A percentile compares a stretch with the other conserved stretches of the same genome.
phyloP scores from a whole-genome alignment of 352 stramenopile genomes.

The Aphanomyces cochlioides region DNA sequence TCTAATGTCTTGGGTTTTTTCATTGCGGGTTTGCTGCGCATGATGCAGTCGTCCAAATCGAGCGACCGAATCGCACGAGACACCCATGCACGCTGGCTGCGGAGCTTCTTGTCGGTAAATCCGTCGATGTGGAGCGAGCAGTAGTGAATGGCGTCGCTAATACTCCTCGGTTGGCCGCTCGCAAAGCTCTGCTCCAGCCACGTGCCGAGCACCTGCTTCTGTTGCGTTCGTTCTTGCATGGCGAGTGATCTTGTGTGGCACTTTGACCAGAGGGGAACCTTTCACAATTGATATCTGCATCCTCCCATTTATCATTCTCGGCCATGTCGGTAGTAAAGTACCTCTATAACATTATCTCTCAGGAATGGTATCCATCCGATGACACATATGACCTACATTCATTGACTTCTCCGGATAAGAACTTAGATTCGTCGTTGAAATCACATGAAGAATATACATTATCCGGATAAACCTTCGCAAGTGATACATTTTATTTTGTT shows the following conservation, averaged over 20 bases:
- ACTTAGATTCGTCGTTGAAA: no score
- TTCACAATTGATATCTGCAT: not conserved
- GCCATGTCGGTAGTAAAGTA: not conserved
- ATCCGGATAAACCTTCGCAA: no score
- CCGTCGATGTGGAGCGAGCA: slow-evolving; percentile 15
- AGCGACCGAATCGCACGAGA: slow-evolving; percentile 17
- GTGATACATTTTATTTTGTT: no score
- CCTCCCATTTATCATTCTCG: not conserved
- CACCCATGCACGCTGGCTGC: slow-evolving; percentile 9
- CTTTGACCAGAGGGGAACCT: not conserved
- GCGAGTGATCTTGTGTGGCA: slow-evolving; percentile 3
- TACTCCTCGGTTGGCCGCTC: slow-evolving; percentile 11
- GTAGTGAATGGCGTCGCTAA: slow-evolving; percentile 9
- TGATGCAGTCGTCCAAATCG: slow-evolving; percentile 15
- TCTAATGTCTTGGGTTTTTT: slow-evolving; percentile 1
- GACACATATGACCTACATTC: no score
- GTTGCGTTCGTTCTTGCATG: slow-evolving; percentile 6
- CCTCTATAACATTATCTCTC: no score
- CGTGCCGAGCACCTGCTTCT: slow-evolving; percentile 17
- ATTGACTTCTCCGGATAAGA: no score
- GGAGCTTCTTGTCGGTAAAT: slow-evolving; percentile 16
- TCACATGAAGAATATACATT: no score
- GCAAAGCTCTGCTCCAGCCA: slow-evolving; percentile 16
- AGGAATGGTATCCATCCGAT: no score
- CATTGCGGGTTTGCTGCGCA: not conserved